Conservation (phyloP, 495 filamentous ascomycete species). For the Penicillium goetzii region DNA sequence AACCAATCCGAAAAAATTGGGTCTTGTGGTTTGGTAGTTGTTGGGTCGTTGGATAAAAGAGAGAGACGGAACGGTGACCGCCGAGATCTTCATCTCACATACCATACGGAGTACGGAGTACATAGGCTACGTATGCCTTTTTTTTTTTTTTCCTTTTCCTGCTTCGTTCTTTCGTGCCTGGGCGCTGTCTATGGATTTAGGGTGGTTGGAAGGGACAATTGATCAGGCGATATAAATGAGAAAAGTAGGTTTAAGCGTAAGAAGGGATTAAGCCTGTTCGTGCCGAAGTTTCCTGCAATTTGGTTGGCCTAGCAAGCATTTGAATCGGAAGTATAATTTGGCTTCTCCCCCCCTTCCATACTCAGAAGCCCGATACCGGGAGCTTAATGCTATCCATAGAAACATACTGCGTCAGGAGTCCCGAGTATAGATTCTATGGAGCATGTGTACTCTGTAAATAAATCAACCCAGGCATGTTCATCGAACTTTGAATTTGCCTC, state of each 20-base stretch:
- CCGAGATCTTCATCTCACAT: constrained; percentile 34
- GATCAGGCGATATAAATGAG: not conserved
- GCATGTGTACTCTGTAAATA: not conserved
- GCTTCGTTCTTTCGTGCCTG: not conserved
- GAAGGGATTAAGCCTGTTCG: constrained; percentile 1
- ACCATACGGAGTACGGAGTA: no score
- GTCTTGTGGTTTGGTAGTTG: not conserved
- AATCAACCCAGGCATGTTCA: not conserved
- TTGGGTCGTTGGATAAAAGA: not conserved
- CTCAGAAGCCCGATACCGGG: not conserved
- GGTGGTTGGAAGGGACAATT: not conserved
- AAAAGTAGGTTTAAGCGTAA: not conserved
- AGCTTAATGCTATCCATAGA: constrained; percentile 2
- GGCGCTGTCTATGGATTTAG: not conserved
- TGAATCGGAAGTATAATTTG: constrained; percentile 4
- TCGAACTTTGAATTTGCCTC: not conserved
- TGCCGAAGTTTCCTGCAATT: constrained; percentile 11
- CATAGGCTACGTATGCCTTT: constrained; percentile 5
- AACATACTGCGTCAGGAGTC: not conserved
- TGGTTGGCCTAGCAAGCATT: constrained; percentile 1
- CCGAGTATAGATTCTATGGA: not conserved
- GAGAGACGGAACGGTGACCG: constrained; percentile 27
- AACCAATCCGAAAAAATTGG: not conserved
- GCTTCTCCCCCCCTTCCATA: not conserved
- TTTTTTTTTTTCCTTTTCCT: not conserved